Evolutionary conservation across 2,329 filamentous ascomycete species (phyloP).

Genomic region (Neocatenulostroma microsporum): DNA sequence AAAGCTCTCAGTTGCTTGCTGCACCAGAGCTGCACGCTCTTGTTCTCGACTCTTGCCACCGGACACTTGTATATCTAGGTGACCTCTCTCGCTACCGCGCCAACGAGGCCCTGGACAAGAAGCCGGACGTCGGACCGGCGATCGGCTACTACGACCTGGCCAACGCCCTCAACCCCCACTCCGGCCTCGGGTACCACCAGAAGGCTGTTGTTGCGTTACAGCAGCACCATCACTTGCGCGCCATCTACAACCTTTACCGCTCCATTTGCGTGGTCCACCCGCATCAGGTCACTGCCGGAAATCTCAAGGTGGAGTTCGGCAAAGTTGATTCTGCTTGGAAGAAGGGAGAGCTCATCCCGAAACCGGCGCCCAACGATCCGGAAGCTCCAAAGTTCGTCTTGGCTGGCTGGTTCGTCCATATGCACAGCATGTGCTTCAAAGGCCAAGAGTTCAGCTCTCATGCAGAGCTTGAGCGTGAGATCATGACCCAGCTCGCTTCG

Average conservation of each 20-base stretch:
- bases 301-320: slow-evolving; percentile 72
- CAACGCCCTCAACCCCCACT: slow-evolving; percentile 65
- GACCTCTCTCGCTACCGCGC: slow-evolving; percentile 84
- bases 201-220: slow-evolving; percentile 77
- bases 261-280: slow-evolving; percentile 67
- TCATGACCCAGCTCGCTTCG: slow-evolving; percentile 67
- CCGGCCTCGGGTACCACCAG: slow-evolving; percentile 81
- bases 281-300: slow-evolving; percentile 64
- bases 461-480: slow-evolving; percentile 75
- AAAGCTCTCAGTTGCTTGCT: slow-evolving; percentile 17
- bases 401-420: slow-evolving; percentile 71
- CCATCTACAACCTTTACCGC: slow-evolving; percentile 84
- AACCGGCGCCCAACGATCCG: slow-evolving; percentile 30
- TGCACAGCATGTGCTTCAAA: slow-evolving; percentile 78
- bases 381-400: slow-evolving; percentile 58
- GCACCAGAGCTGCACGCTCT: slow-evolving; percentile 45
- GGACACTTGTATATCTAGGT: slow-evolving; percentile 75
- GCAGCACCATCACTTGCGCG: slow-evolving; percentile 69
- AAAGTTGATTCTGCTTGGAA: slow-evolving; percentile 53
- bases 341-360: slow-evolving; percentile 45
- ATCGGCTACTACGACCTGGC: slow-evolving; percentile 80
- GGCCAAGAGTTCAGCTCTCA: slow-evolving; percentile 67
- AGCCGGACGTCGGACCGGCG: slow-evolving; percentile 69
- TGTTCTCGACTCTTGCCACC: slow-evolving; percentile 68
- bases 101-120: slow-evolving; percentile 62